Evolutionary conservation across 805 yeast genomes (phyloP).

Genomic region (Candida argentea): DNA sequence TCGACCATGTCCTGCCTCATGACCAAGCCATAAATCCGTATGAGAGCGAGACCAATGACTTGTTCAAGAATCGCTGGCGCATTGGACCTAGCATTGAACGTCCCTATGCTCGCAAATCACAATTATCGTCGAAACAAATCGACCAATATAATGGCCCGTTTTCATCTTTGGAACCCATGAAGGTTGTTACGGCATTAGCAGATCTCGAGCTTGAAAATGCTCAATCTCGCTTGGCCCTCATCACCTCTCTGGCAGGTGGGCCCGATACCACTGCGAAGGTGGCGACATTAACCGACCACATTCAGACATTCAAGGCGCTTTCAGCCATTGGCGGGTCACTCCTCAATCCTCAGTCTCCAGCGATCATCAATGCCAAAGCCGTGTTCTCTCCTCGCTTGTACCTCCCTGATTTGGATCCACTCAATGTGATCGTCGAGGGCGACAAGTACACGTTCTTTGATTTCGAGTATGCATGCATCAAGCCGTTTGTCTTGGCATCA

Average conservation of each 20-base stretch:
- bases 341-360: constrained; percentile 41
- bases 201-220: constrained; percentile 55
- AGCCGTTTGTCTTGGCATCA: constrained; percentile 70
- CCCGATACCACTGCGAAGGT: constrained; percentile 34
- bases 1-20: constrained; percentile 47
- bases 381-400: constrained; percentile 64
- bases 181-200: constrained; percentile 56
- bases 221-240: constrained; percentile 41
- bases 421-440: constrained; percentile 55
- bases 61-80: constrained; percentile 62
- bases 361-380: constrained; percentile 53
- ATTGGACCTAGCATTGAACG: constrained; percentile 87
- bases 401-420: constrained; percentile 83
- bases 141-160: constrained; percentile 69
- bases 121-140: constrained; percentile 40
- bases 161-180: constrained; percentile 46
- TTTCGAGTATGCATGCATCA: constrained; percentile 70
- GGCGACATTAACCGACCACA: constrained; percentile 36
- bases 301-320: constrained; percentile 54
- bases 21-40: constrained; percentile 38
- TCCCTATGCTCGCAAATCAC: constrained; percentile 58
- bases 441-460: constrained; percentile 51
- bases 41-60: constrained; percentile 50
- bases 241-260: constrained; percentile 47
- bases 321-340: constrained; percentile 45